phyloP scores from a whole-genome alignment of 768 basidiomycete genomes.

The Porpolomopsis calyptriformis region DNA sequence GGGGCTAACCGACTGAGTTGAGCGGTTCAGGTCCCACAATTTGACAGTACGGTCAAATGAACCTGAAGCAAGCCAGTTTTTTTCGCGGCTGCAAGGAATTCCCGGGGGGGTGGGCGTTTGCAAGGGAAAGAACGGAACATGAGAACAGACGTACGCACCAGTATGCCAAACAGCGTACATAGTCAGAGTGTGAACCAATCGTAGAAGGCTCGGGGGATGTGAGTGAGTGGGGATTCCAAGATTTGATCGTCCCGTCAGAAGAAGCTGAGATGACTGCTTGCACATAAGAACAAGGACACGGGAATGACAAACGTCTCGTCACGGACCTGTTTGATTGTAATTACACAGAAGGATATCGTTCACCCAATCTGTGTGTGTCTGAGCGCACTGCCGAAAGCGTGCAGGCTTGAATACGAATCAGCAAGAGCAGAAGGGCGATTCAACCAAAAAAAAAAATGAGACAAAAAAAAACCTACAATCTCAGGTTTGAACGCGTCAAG shows the following conservation, averaged over 20 bases:
- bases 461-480: conserved; percentile 29
- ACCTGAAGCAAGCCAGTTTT: conserved; percentile 84
- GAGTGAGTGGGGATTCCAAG: conserved; percentile 79
- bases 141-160: conserved; percentile 35
- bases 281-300: conserved; percentile 7
- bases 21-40: conserved; percentile 75
- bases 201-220: conserved; percentile 49
- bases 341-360: conserved; percentile 92
- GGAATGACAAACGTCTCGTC: neutral
- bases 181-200: conserved; percentile 74
- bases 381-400: conserved; percentile 78
- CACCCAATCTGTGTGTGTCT: conserved; percentile 91
- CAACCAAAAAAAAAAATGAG: conserved; percentile 2
- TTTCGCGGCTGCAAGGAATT: conserved; percentile 48
- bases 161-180: conserved; percentile 69
- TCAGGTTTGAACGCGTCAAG: conserved; percentile 35
- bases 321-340: conserved; percentile 74
- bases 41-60: conserved; percentile 93
- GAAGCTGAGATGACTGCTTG: conserved; percentile 77
- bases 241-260: conserved; percentile 88
- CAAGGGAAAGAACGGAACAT: conserved; percentile 4
- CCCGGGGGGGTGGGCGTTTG: neutral
- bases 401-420: conserved; percentile 39
- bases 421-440: conserved; percentile 5
- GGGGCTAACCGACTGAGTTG: conserved; percentile 16